Evolutionary conservation across 306 rosid genomes (phyloP), one percentile per base, ranked within the genome.

Genomic region (Fagus sylvatica): DNA sequence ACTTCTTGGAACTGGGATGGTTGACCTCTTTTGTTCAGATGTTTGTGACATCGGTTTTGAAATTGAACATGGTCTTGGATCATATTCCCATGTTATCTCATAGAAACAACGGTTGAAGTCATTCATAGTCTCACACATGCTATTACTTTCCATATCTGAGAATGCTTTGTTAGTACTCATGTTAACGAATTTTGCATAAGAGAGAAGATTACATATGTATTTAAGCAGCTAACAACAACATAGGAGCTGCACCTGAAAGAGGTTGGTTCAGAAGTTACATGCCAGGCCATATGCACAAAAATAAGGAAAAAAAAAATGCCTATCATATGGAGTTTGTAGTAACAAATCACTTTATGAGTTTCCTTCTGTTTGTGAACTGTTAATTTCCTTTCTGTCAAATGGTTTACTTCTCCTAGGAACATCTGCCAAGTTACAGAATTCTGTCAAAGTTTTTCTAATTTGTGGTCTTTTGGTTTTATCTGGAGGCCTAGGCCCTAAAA

Each of bases 401-500:
- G 81, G 84, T 78, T 55, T 71, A 73, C 71, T 72, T 80, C 84
- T 80, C 81, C 71, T 56, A 54, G 80, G 71, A 82, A 81, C 85
- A 60, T 78, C 82, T 16, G 89, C 84, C 75, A 83, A 61, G 71
- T 61, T 69, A 85, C 59, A 72, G 76, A 86, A 80, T 53, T 86
- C 87, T 71, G 79, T 81, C 78, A 77, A 61, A 16, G 75, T 57
- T 74, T 82, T 88, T 77, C 80, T 71, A 66, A 69, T 66, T 43
- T 82, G 84, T 73, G 73, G 75, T 51, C 54, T 85, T 69, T 75
- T 84, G 71, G 73, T 85, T 76, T 74, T 83, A 60, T 93, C 94
- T 0, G 65, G 84, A 41, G 97, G 96, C 32, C 93, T 94, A 69
- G 90, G 84, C 43, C 99, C 98, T 76, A 93, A 83, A 30, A 74